phyloP scores from a whole-genome alignment of 176 grass and related monocot genomes.

The Hsuehochloa calcarea region DNA sequence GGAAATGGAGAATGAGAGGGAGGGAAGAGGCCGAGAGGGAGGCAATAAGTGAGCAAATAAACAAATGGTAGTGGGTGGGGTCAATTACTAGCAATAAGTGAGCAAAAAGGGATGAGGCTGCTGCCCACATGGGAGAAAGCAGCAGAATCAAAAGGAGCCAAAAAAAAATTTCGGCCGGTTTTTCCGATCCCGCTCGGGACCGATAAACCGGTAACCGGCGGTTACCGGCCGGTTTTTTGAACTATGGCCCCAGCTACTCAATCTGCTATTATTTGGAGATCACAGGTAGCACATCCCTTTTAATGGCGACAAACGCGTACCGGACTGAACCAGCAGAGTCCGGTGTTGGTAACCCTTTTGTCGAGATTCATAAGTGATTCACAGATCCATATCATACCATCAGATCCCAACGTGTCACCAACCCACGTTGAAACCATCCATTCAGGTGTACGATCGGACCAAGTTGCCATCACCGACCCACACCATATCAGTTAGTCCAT shows the following conservation, averaged over 20 bases:
- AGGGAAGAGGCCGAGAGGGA: too few relatives aligned
- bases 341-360: slow-evolving; percentile 10
- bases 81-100: too few relatives aligned
- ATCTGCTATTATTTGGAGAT: not conserved
- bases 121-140: too few relatives aligned
- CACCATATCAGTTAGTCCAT: slow-evolving; percentile 13
- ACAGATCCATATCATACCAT: slow-evolving; percentile 32
- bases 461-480: slow-evolving; percentile 24
- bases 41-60: too few relatives aligned
- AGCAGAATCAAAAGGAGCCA: too few relatives aligned
- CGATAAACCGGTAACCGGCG: too few relatives aligned
- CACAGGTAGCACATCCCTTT: slow-evolving; percentile 47
- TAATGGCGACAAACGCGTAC: slow-evolving; percentile 17
- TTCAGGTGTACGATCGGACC: slow-evolving; percentile 24
- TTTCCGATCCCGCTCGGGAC: too few relatives aligned
- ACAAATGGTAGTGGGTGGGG: too few relatives aligned
- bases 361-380: slow-evolving; percentile 30
- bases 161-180: too few relatives aligned
- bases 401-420: slow-evolving; percentile 39
- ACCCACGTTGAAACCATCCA: slow-evolving; percentile 19
- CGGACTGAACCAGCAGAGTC: slow-evolving; percentile 20
- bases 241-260: slow-evolving; percentile 12
- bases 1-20: too few relatives aligned
- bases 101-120: too few relatives aligned
- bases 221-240: too few relatives aligned